Conservation (phyloP, 495 filamentous ascomycete species). For the Hypoxylon fragiforme region DNA sequence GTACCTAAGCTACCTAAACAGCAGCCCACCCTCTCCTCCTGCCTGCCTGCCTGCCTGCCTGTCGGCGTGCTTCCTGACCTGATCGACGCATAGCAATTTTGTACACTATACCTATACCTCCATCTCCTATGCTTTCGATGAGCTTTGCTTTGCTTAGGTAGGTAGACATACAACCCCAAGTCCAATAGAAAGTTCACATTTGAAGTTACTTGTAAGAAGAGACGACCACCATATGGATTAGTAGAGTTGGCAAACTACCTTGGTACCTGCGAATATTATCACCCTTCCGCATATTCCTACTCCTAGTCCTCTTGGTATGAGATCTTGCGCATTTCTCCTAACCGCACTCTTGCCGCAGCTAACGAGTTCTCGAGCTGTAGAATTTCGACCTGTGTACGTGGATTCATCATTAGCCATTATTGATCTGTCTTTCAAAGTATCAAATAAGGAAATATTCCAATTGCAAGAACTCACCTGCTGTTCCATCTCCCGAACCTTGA, state of each 20-base stretch:
- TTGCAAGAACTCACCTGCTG: slow-evolving; percentile 77
- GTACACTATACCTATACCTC: not conserved
- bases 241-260: not conserved
- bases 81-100: slow-evolving; percentile 15
- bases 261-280: not conserved
- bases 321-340: slow-evolving; percentile 99
- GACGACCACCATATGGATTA: not conserved
- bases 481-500: slow-evolving; percentile 99
- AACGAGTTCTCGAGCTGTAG: slow-evolving; percentile 91
- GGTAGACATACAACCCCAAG: not conserved
- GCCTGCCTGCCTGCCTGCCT: no score
- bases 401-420: slow-evolving; percentile 16
- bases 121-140: not conserved
- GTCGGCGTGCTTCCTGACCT: no score
- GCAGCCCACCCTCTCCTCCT: not conserved
- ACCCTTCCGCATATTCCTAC: not conserved
- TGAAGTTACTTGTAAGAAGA: no score
- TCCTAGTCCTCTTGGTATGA: slow-evolving; percentile 83
- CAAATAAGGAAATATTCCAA: slow-evolving; percentile 16
- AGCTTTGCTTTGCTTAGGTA: no score
- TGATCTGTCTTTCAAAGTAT: not conserved
- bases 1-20: slow-evolving; percentile 5
- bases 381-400: slow-evolving; percentile 80
- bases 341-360: slow-evolving; percentile 73
- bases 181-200: no score